Percentiles rank a stretch among this genome's conserved stretches.
Evolutionary conservation across 1,284 basidiomycete genomes (phyloP).

Genomic region (Amylostereum areolatum): DNA sequence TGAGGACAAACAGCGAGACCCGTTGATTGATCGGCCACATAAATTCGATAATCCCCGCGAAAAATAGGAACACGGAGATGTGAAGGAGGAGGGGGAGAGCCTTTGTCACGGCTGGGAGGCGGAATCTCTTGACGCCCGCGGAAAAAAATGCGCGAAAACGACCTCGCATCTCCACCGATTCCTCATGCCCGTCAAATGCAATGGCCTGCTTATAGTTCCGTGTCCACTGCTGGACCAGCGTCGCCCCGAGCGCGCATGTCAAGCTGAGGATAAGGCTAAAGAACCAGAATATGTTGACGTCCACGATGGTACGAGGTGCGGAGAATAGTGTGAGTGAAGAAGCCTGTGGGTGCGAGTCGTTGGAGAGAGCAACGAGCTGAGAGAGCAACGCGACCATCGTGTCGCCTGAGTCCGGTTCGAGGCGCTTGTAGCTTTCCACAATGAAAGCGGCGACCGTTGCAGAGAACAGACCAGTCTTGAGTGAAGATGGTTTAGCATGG

Average conservation of each 20-base stretch:
- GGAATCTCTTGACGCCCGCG: not conserved
- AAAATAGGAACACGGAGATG: constrained; percentile 17
- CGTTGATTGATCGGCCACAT: constrained; percentile 15
- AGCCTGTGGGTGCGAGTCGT: not conserved
- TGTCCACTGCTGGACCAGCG: constrained; percentile 21
- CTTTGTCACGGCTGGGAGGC: constrained; percentile 7
- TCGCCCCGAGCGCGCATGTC: constrained; percentile 17
- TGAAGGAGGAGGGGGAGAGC: constrained; percentile 18
- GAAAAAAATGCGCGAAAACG: not conserved
- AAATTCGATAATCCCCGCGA: constrained; percentile 17
- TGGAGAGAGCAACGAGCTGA: not conserved
- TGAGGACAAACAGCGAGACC: constrained; percentile 14
- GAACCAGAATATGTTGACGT: constrained; percentile 33
- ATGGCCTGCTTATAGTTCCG: constrained; percentile 21
- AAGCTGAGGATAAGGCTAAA: constrained; percentile 20
- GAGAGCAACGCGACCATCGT: constrained; percentile 25
- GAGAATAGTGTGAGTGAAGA: constrained; percentile 1
- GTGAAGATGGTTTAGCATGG: not conserved
- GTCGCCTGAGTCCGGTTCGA: constrained; percentile 26
- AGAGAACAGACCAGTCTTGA: constrained; percentile 36
- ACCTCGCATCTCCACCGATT: too few relatives aligned
- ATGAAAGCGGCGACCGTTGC: constrained; percentile 39
- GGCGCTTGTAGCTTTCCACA: constrained; percentile 31
- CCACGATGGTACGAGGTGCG: constrained; percentile 17
- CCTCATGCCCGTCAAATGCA: too few relatives aligned